phyloP scores from a whole-genome alignment of 75 land plant species.

The Pseudotsuga menziesii region DNA sequence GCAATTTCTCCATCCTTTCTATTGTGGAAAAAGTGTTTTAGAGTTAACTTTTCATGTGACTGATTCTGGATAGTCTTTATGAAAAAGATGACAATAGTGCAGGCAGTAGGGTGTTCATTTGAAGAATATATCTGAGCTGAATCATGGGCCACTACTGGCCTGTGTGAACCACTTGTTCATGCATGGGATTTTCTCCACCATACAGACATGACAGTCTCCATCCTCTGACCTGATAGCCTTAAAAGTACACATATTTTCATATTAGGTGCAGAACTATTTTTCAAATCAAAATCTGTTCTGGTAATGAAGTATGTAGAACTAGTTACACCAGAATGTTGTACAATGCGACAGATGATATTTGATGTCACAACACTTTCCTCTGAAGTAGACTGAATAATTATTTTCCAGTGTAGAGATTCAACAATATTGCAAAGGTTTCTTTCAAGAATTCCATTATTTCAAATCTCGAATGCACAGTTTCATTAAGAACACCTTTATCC shows the following conservation, averaged over 20 bases:
- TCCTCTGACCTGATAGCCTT: no score
- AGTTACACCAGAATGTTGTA: slow-evolving; percentile 3
- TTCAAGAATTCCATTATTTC: no score
- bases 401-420: not conserved
- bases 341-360: not conserved
- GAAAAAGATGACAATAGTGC: not conserved
- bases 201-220: not conserved
- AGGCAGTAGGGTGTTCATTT: not conserved
- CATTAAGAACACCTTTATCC: no score
- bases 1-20: not conserved
- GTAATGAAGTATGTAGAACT: not conserved
- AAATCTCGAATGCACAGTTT: no score
- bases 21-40: not conserved
- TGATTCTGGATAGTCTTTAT: not conserved
- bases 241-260: no score
- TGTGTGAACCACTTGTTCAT: not conserved
- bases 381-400: not conserved
- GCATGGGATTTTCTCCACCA: not conserved
- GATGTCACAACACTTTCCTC: not conserved
- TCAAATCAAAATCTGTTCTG: not conserved
- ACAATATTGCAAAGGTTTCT: no score
- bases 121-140: not conserved
- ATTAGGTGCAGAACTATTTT: no score
- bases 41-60: not conserved
- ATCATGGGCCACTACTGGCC: not conserved